These are phyloP conservation scores for Nemania serpens DNA, from an alignment of 2,329 filamentous ascomycete species.

Conservation along the genomic window DNA sequence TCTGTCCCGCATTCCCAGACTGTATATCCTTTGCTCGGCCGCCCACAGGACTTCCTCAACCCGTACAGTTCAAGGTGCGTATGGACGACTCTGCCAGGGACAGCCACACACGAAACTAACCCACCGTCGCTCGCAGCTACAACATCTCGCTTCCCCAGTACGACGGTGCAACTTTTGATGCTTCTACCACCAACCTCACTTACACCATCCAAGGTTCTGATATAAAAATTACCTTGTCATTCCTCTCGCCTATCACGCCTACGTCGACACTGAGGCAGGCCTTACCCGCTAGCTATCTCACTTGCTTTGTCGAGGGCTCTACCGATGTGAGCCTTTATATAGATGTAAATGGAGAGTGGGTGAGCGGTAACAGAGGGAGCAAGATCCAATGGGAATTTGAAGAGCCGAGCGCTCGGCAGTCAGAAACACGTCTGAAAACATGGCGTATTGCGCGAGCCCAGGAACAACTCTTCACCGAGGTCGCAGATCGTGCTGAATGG, in stretches of 20 bases:
- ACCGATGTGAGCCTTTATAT: constrained; percentile 68
- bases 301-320: constrained; percentile 69
- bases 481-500: constrained; percentile 79
- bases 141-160: constrained; percentile 49
- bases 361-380: constrained; percentile 73
- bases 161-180: constrained; percentile 52
- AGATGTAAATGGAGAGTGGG: constrained; percentile 78
- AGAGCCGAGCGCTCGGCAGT: constrained; percentile 45
- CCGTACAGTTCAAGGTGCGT: constrained; percentile 29
- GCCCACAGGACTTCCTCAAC: constrained; percentile 54
- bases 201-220: constrained; percentile 46
- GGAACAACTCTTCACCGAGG: constrained; percentile 76
- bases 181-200: constrained; percentile 55
- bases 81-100: neutral
- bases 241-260: constrained; percentile 79
- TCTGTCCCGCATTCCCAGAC: constrained; percentile 48
- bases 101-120: neutral
- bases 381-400: constrained; percentile 72
- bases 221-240: constrained; percentile 52
- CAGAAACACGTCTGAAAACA: constrained; percentile 58
- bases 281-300: constrained; percentile 81
- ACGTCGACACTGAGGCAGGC: constrained; percentile 80
- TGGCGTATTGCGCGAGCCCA: constrained; percentile 65
- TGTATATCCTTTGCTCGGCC: constrained; percentile 57
- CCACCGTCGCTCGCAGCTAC: constrained; percentile 38